Percentiles rank a stretch among this genome's conserved stretches.
These are phyloP conservation scores for Acaromyces ingoldii DNA, from an alignment of 1,284 basidiomycete species.

Conservation along the genomic window DNA sequence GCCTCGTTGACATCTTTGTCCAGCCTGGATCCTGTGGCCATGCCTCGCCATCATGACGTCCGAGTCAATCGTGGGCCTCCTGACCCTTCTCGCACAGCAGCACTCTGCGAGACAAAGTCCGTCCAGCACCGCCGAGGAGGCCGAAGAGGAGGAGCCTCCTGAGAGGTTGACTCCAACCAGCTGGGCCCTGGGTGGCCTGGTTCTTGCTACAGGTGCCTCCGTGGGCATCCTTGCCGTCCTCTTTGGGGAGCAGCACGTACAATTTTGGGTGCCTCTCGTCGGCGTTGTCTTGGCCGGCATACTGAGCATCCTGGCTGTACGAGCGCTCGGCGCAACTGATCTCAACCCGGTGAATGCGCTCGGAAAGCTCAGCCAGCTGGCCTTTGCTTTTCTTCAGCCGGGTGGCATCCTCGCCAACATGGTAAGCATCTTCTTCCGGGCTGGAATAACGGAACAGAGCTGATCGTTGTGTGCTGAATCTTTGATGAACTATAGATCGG, in stretches of 20 bases:
- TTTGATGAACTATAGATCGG: no score
- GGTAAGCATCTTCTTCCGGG: no score
- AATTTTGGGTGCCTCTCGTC: slow-evolving; percentile 84
- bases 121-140: not conserved
- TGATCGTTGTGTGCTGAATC: no score
- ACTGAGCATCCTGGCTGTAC: slow-evolving; percentile 68
- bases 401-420: slow-evolving; percentile 83
- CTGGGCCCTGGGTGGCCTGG: slow-evolving; percentile 72
- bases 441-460: no score
- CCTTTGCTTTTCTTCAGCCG: slow-evolving; percentile 90
- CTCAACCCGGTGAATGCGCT: slow-evolving; percentile 67
- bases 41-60: slow-evolving; percentile 88
- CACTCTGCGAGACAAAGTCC: not conserved
- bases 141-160: slow-evolving; percentile 68
- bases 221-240: slow-evolving; percentile 77
- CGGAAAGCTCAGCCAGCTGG: slow-evolving; percentile 78
- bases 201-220: slow-evolving; percentile 64
- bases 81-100: slow-evolving; percentile 54
- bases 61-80: slow-evolving; percentile 77
- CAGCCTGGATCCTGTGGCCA: slow-evolving; percentile 66
- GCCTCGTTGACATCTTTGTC: no score
- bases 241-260: slow-evolving; percentile 83
- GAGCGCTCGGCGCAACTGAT: slow-evolving; percentile 47
- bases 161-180: slow-evolving; percentile 72
- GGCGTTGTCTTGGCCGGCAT: slow-evolving; percentile 77